These are phyloP conservation scores for Globisporangium middletonii DNA, from an alignment of 352 stramenopile genomes.

Conservation along the genomic window DNA sequence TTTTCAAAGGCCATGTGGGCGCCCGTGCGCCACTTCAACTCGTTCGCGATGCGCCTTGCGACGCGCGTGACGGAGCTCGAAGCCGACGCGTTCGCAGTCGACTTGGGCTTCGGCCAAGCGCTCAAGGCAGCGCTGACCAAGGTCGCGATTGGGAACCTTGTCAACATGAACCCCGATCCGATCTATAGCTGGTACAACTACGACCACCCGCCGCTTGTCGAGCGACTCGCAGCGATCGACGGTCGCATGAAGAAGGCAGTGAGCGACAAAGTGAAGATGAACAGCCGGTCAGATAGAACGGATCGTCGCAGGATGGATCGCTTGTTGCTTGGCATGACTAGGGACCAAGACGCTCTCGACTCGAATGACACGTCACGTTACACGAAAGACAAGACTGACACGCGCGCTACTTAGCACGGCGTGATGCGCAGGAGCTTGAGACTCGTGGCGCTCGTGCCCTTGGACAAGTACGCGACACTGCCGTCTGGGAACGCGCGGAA, in stretches of 20 bases:
- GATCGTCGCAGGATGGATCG: too few relatives aligned
- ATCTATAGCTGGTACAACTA: constrained; percentile 97
- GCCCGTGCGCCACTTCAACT: constrained; percentile 63
- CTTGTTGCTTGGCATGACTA: too few relatives aligned
- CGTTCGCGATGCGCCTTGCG: constrained; percentile 65
- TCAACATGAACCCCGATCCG: constrained; percentile 94
- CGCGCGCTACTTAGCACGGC: constrained; percentile 21
- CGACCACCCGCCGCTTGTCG: constrained; percentile 94
- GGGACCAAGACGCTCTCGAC: too few relatives aligned
- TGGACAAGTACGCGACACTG: constrained; percentile 47
- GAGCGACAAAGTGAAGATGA: too few relatives aligned
- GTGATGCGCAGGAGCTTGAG: constrained; percentile 48
- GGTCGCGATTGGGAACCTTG: constrained; percentile 96
- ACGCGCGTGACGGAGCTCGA: constrained; percentile 78
- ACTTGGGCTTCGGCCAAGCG: constrained; percentile 86
- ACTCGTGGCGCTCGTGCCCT: constrained; percentile 26
- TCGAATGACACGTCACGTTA: too few relatives aligned
- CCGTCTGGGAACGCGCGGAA: constrained; percentile 46
- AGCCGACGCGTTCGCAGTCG: constrained; percentile 93
- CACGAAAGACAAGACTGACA: not conserved
- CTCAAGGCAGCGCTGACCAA: constrained; percentile 95
- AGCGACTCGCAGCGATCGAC: constrained; percentile 92
- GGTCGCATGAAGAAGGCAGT: constrained; percentile 33
- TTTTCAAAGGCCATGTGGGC: constrained; percentile 82
- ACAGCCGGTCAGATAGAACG: too few relatives aligned